Base-by-base conservation (phyloP, 768 basidiomycete genomes). In the Pisolithus tinctorius region DNA sequence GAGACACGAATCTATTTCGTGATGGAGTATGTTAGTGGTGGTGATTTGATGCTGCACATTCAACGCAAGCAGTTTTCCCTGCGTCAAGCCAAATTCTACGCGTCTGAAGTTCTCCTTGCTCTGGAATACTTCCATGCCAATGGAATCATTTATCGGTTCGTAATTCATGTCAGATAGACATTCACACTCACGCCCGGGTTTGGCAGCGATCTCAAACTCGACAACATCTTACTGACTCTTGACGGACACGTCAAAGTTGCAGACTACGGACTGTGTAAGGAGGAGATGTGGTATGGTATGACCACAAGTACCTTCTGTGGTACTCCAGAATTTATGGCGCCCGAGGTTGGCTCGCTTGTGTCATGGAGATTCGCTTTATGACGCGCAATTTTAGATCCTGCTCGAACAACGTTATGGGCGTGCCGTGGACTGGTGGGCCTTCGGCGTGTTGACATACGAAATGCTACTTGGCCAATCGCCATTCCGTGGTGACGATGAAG, bases 381-480 rank as follows among this genome's bases (percentile, higher is more conserved):
- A 58, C 45, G 17, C 27, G n/a, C 14, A 6, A 55, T 31, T 34
- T 26, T 13, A 98, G 94, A 99, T 99, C 68, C 77, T 99, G 48
- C 80, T 98, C n/a, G 96, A 99, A 71, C 96, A 98, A 72, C 88
- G 93, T 44, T 99, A 99, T 61, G 94, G 93, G 9, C 91, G 93
- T 37, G 95, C 96, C 10, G 96, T 99, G 39, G 96, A 99, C 65
- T 99, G 96, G 96, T 99, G 96, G 96, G 96, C 96, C 11, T 98
- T 98, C 66, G 96, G 96, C 57, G 96, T 99, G 4, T 71, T 99
- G 60, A 97, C 88, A 25, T 99, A 99, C 66, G 96, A 99, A 72
- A 99, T 99, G 96, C 71, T 99, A 49, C 78, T 98, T 25, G 96
- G 96, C 43, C 96, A 98, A 71, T 98, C 96, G 4, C 96, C 96